Conservation (phyloP, 257 asterid genomes). For the Misopates orontium region DNA sequence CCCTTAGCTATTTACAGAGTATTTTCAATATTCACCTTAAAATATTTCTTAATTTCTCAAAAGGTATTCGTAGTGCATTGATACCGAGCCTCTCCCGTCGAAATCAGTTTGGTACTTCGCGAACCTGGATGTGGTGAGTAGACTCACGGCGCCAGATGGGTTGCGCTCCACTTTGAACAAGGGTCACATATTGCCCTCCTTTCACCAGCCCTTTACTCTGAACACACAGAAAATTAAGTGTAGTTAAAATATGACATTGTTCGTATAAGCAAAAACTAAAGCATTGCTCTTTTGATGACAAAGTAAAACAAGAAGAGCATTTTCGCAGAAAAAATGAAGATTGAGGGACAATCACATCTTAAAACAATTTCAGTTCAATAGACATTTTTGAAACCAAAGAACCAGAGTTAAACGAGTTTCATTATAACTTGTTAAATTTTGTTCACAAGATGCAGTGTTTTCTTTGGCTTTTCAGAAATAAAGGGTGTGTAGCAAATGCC, state of each 20-base stretch:
- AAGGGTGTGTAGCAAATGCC: no score
- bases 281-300: no score
- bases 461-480: not conserved
- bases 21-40: not conserved
- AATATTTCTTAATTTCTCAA: not conserved
- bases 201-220: constrained; percentile 69
- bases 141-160: constrained; percentile 98
- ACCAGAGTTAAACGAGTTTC: no score
- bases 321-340: not conserved
- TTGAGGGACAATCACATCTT: no score
- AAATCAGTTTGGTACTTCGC: constrained; percentile 67
- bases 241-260: not conserved
- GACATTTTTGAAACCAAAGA: no score
- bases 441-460: no score
- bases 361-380: no score
- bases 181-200: constrained; percentile 83
- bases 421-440: no score
- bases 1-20: not conserved
- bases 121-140: constrained; percentile 95
- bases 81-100: constrained; percentile 4
- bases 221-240: constrained; percentile 8
- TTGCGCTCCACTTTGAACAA: constrained; percentile 98
- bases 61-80: not conserved
- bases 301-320: no score
- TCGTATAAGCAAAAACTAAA: no score